Conservation (phyloP, 352 stramenopile species). For the Globisporangium sylvaticum region DNA sequence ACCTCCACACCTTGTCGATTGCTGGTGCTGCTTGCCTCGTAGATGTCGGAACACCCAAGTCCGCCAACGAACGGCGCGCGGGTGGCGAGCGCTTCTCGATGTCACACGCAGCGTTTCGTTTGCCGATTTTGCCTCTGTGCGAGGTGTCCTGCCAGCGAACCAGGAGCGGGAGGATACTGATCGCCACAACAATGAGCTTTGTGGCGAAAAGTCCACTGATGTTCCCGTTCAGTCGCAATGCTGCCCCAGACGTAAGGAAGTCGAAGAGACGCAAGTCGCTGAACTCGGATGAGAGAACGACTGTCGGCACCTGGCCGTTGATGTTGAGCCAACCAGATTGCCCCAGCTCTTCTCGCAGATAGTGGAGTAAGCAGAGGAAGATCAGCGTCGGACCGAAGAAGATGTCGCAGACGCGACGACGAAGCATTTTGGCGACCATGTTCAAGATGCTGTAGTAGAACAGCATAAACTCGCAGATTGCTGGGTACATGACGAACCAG, state of each 20-base stretch:
- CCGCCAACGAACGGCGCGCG: constrained; percentile 13
- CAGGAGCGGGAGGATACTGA: constrained; percentile 14
- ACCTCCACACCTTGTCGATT: not conserved
- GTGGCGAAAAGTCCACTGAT: constrained; percentile 6
- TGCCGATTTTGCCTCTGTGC: not conserved
- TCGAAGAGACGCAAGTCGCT: constrained; percentile 3
- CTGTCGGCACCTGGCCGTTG: not conserved
- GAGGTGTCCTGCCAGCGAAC: constrained; percentile 9
- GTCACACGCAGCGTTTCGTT: not conserved
- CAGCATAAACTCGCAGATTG: constrained; percentile 20
- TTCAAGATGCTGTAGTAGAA: constrained; percentile 27
- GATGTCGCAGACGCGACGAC: constrained; percentile 17
- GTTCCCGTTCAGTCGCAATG: constrained; percentile 15
- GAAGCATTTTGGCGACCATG: constrained; percentile 17
- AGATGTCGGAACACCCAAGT: constrained; percentile 5
- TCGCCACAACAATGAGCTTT: constrained; percentile 13
- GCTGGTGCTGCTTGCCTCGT: not conserved
- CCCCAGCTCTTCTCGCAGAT: constrained; percentile 11
- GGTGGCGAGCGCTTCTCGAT: constrained; percentile 13
- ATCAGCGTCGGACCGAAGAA: constrained; percentile 22
- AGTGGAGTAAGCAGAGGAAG: constrained; percentile 21
- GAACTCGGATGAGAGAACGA: constrained; percentile 14
- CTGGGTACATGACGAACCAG: constrained; percentile 28
- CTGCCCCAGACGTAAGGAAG: constrained; percentile 4
- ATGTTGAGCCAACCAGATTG: constrained; percentile 6